These are phyloP conservation scores for Platanus orientalis DNA, from an alignment of 164 flowering plant genomes.

Conservation along the genomic window DNA sequence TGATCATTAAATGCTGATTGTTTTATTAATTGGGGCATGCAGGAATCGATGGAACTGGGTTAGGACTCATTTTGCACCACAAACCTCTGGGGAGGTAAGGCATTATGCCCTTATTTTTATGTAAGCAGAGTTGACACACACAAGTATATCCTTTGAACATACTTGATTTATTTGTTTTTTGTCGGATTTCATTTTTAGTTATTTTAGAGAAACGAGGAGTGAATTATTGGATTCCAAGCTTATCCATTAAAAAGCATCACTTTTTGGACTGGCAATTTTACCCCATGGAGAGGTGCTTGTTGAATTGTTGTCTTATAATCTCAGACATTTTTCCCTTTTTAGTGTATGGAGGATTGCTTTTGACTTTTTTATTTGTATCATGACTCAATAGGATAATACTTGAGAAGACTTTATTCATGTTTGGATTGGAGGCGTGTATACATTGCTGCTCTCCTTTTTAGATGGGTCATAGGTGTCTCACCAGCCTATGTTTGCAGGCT, in stretches of 20 bases:
- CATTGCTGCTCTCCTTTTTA: too few relatives aligned
- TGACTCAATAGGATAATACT: too few relatives aligned
- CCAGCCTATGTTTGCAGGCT: too few relatives aligned
- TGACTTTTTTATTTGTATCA: background rate
- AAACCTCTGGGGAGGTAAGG: constrained; percentile 77
- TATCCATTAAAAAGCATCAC: too few relatives aligned
- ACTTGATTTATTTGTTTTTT: background rate
- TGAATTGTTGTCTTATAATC: background rate
- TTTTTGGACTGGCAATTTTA: too few relatives aligned
- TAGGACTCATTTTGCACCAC: constrained; percentile 75
- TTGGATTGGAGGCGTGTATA: too few relatives aligned
- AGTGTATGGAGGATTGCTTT: background rate
- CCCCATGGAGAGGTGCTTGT: too few relatives aligned
- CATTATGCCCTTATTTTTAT: background rate
- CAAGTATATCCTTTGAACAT: too few relatives aligned
- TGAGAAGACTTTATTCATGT: too few relatives aligned
- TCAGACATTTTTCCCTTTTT: background rate
- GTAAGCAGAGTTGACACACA: too few relatives aligned
- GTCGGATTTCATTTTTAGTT: background rate
- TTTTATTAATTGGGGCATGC: constrained; percentile 12
- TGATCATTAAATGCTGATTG: background rate
- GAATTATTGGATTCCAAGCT: background rate
- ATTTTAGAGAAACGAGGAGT: background rate
- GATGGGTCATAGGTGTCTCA: too few relatives aligned
- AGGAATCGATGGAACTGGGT: constrained; percentile 79